Evolutionary conservation across 176 grass and related monocot species (phyloP).

Genomic region (Coix lacrymajobi): DNA sequence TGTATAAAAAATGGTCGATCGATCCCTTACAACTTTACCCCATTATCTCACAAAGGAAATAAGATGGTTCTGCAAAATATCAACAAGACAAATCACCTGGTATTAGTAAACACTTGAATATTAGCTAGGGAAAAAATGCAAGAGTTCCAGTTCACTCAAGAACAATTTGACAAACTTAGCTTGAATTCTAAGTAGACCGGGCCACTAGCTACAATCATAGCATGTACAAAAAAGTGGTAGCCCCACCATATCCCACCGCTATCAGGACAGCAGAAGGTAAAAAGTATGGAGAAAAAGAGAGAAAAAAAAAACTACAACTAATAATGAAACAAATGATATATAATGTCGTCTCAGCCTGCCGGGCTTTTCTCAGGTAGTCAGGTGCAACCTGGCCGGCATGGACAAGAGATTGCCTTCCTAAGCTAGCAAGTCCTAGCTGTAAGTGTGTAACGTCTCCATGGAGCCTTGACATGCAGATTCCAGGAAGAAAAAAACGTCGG

Average conservation of each 20-base stretch:
- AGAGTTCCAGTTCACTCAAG: slow-evolving; percentile 1
- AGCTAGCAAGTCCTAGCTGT: too few species aligned
- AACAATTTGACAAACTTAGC: not conserved
- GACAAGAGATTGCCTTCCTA: slow-evolving; percentile 21
- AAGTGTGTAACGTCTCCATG: slow-evolving; percentile 20
- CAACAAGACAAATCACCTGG: not conserved
- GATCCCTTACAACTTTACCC: too few species aligned
- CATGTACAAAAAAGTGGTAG: slow-evolving; percentile 33
- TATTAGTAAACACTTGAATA: not conserved
- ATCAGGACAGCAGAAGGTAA: not conserved
- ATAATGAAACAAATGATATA: slow-evolving; percentile 15
- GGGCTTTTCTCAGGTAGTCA: slow-evolving; percentile 18
- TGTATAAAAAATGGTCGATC: too few species aligned
- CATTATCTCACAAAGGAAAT: too few species aligned
- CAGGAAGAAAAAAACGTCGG: slow-evolving; percentile 15
- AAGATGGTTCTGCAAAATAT: too few species aligned
- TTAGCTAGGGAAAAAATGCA: not conserved
- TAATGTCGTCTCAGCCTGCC: slow-evolving; percentile 6
- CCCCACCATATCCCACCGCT: not conserved
- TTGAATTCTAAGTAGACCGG: slow-evolving; percentile 25
- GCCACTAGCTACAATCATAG: slow-evolving; percentile 23
- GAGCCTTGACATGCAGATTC: not conserved
- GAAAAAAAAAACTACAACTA: not conserved
- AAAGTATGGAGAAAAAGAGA: slow-evolving; percentile 2
- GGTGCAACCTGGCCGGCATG: slow-evolving; percentile 10